Percentiles rank a stretch among this genome's conserved stretches.
Evolutionary conservation across 1,284 basidiomycete species (phyloP).

Genomic region (Porogramme epimiltina): DNA sequence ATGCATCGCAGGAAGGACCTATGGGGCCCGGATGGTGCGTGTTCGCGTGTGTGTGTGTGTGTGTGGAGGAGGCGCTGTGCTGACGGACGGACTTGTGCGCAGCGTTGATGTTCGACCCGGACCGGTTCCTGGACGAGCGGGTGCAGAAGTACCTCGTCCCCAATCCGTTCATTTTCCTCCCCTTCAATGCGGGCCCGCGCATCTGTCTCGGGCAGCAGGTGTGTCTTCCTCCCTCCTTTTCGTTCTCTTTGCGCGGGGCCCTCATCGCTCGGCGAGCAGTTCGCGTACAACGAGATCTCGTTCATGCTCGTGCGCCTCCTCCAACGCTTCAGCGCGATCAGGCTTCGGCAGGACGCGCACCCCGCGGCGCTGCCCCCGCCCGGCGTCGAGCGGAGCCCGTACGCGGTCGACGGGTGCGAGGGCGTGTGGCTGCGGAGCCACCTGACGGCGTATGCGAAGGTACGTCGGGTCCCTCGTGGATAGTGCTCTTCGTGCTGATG

Average conservation of each 20-base stretch:
- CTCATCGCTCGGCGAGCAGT: constrained; percentile 35
- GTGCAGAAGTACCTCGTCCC: constrained; percentile 37
- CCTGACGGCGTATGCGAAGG: constrained; percentile 55
- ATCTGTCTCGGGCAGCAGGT: constrained; percentile 51
- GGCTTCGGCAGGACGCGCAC: constrained; percentile 40
- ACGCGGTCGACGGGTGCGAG: constrained; percentile 45
- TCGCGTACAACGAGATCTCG: constrained; percentile 71
- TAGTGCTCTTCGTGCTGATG: too few species aligned
- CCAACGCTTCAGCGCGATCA: constrained; percentile 56
- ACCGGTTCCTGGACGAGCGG: constrained; percentile 43
- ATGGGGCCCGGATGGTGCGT: constrained; percentile 67
- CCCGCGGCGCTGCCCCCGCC: constrained; percentile 31
- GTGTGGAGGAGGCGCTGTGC: background rate
- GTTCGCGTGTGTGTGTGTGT: background rate
- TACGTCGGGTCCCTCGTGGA: constrained; percentile 26
- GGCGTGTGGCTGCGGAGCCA: constrained; percentile 55
- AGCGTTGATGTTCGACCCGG: constrained; percentile 44
- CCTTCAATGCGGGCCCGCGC: constrained; percentile 51
- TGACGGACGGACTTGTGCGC: background rate
- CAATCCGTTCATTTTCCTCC: constrained; percentile 50
- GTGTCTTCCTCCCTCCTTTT: background rate
- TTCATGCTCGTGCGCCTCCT: constrained; percentile 66
- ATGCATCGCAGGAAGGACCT: constrained; percentile 66
- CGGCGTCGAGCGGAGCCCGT: constrained; percentile 19
- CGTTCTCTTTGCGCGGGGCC: background rate